Percentiles rank a stretch among this genome's conserved stretches.
These are phyloP conservation scores for Huiozyma sinensis DNA, from an alignment of 805 yeast species.

Conservation along the genomic window DNA sequence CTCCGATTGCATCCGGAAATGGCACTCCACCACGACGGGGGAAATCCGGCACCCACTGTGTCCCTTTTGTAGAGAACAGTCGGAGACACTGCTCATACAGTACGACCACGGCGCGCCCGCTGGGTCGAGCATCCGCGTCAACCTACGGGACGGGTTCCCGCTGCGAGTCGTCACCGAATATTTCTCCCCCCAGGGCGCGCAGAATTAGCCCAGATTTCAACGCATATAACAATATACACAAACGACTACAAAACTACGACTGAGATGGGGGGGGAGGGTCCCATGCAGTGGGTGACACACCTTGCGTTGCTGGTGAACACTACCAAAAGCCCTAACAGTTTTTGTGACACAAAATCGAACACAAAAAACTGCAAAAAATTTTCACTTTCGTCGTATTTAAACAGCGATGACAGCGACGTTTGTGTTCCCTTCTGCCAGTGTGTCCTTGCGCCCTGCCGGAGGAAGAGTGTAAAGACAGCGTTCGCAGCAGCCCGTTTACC, in stretches of 20 bases:
- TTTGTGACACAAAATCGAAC: too few species aligned
- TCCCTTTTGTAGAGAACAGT: conserved; percentile 21
- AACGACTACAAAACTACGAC: too few species aligned
- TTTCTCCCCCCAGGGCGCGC: too few species aligned
- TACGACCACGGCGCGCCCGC: conserved; percentile 5
- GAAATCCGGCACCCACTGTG: conserved; percentile 13
- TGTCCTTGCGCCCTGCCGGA: neutral
- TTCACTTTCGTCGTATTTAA: neutral
- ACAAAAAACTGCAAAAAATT: neutral
- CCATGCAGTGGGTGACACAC: too few species aligned
- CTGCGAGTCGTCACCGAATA: conserved; percentile 1
- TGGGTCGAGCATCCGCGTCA: conserved; percentile 3
- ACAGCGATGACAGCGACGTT: too few species aligned
- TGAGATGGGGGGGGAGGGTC: too few species aligned
- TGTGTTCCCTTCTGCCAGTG: neutral
- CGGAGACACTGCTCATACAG: conserved; percentile 4
- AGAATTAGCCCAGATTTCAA: too few species aligned
- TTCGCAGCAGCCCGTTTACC: neutral
- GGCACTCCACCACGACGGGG: conserved; percentile 32
- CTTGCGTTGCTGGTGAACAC: too few species aligned
- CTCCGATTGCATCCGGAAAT: conserved; percentile 41
- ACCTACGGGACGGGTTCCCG: conserved; percentile 10
- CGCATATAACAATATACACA: too few species aligned
- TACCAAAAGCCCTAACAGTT: too few species aligned
- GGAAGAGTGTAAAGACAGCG: neutral